Evolutionary conservation across 352 stramenopile species (phyloP).

Genomic region (Pythium oligandrum): DNA sequence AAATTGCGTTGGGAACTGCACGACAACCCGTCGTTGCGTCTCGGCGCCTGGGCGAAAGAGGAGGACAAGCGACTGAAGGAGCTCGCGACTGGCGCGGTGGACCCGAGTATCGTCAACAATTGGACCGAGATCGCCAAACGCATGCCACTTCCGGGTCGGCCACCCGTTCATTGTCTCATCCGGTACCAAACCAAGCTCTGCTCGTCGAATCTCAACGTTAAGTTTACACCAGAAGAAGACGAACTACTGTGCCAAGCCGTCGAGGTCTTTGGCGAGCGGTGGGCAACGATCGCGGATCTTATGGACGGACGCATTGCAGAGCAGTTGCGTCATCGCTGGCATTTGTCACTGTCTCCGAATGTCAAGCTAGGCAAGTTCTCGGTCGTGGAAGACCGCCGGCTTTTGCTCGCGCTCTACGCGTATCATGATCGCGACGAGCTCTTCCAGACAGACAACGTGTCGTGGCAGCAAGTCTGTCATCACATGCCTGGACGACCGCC

Average conservation of each 20-base stretch:
- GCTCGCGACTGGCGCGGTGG: constrained; percentile 13
- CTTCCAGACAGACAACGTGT: constrained; percentile 43
- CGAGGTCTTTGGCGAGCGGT: constrained; percentile 69
- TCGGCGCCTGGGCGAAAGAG: constrained; percentile 20
- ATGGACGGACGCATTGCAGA: constrained; percentile 67
- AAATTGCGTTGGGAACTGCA: constrained; percentile 75
- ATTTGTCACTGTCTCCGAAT: constrained; percentile 54
- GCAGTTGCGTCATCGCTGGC: constrained; percentile 74
- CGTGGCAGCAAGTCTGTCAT: constrained; percentile 64
- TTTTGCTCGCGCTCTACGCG: constrained; percentile 52
- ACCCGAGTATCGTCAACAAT: constrained; percentile 14
- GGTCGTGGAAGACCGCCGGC: constrained; percentile 57
- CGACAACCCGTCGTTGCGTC: constrained; percentile 45
- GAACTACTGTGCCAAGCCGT: constrained; percentile 23
- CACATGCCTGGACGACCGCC: constrained; percentile 50
- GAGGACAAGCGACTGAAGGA: constrained; percentile 16
- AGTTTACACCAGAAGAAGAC: constrained; percentile 26
- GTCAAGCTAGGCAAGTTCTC: constrained; percentile 73
- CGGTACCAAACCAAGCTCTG: constrained; percentile 26
- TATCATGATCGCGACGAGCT: constrained; percentile 34
- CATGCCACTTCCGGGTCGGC: constrained; percentile 16
- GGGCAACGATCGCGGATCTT: constrained; percentile 73
- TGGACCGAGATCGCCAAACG: constrained; percentile 21
- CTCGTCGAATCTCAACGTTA: constrained; percentile 18
- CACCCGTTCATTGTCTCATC: constrained; percentile 23